A percentile compares a stretch with the other conserved stretches of the same genome.
These are phyloP conservation scores for Capsicum chinense DNA, from an alignment of 257 asterid species.

Conservation along the genomic window DNA sequence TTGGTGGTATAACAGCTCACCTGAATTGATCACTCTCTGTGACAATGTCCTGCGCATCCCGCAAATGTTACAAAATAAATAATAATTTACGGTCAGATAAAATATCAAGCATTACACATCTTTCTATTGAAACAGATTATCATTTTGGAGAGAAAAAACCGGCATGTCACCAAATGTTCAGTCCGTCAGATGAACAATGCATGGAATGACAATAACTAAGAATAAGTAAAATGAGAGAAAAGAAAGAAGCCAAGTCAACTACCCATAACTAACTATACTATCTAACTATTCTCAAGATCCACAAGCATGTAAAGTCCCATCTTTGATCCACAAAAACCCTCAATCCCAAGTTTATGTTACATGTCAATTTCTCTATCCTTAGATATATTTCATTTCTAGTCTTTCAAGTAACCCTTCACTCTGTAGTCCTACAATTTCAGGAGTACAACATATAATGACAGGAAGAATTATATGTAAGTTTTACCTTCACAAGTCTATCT, in stretches of 20 bases:
- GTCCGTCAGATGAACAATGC: not conserved
- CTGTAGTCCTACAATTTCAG: not conserved
- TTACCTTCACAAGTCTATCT: slow-evolving; percentile 96
- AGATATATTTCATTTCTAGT: not conserved
- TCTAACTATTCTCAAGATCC: slow-evolving; percentile 15
- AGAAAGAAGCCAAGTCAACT: slow-evolving; percentile 15
- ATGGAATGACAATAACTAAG: slow-evolving; percentile 27
- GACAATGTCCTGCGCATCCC: slow-evolving; percentile 83
- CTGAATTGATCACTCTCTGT: slow-evolving; percentile 99
- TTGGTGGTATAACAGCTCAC: slow-evolving; percentile 41
- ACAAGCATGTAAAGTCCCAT: not conserved
- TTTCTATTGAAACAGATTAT: not conserved
- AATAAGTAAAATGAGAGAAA: slow-evolving; percentile 14
- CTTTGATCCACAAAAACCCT: slow-evolving; percentile 6
- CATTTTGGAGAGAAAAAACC: slow-evolving; percentile 14
- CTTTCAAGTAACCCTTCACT: slow-evolving; percentile 9
- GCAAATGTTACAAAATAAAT: slow-evolving; percentile 32
- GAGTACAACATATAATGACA: slow-evolving; percentile 14
- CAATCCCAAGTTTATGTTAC: not conserved
- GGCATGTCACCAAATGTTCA: slow-evolving; percentile 12
- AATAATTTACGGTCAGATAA: not conserved
- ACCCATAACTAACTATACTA: slow-evolving; percentile 2
- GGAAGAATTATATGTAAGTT: slow-evolving; percentile 24
- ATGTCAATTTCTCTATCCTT: slow-evolving; percentile 5
- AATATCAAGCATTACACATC: slow-evolving; percentile 22